Conservation (phyloP, 2,329 filamentous ascomycete genomes). For the Fusarium nygamai region DNA sequence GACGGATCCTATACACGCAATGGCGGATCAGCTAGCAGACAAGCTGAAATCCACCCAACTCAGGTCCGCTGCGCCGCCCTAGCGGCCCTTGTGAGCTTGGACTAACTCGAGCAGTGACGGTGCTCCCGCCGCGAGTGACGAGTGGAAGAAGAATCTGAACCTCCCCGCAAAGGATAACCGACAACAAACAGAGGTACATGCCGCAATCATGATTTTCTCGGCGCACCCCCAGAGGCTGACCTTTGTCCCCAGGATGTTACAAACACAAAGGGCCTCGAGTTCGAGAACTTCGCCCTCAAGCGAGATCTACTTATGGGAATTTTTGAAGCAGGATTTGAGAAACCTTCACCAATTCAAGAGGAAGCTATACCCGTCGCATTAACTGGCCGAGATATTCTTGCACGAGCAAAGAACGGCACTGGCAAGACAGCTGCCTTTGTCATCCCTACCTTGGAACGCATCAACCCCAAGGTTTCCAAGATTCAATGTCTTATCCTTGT, state of each 20-base stretch:
- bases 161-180: slow-evolving; percentile 78
- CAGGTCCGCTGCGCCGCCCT: slow-evolving; percentile 48
- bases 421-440: slow-evolving; percentile 99
- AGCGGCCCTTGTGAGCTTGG: slow-evolving; percentile 38
- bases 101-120: slow-evolving; percentile 59
- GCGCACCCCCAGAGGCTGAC: slow-evolving; percentile 28
- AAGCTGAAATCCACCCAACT: slow-evolving; percentile 55
- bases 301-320: slow-evolving; percentile 98
- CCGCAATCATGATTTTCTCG: background rate
- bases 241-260: slow-evolving; percentile 81
- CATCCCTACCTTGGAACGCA: slow-evolving; percentile 92
- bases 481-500: slow-evolving; percentile 97
- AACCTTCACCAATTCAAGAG: slow-evolving; percentile 98
- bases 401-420: slow-evolving; percentile 97
- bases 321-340: slow-evolving; percentile 98
- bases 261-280: slow-evolving; percentile 95
- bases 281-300: slow-evolving; percentile 96
- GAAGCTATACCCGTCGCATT: slow-evolving; percentile 97
- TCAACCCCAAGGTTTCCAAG: slow-evolving; percentile 96
- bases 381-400: slow-evolving; percentile 93
- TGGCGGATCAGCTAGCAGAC: slow-evolving; percentile 59
- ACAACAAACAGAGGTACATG: slow-evolving; percentile 79
- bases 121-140: slow-evolving; percentile 58
- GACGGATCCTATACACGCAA: slow-evolving; percentile 47
- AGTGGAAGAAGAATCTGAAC: slow-evolving; percentile 81